Percentiles rank a stretch among this genome's conserved stretches.
These are phyloP conservation scores for Hyaloscypha hepaticicola DNA, from an alignment of 495 filamentous ascomycete genomes.

Conservation along the genomic window DNA sequence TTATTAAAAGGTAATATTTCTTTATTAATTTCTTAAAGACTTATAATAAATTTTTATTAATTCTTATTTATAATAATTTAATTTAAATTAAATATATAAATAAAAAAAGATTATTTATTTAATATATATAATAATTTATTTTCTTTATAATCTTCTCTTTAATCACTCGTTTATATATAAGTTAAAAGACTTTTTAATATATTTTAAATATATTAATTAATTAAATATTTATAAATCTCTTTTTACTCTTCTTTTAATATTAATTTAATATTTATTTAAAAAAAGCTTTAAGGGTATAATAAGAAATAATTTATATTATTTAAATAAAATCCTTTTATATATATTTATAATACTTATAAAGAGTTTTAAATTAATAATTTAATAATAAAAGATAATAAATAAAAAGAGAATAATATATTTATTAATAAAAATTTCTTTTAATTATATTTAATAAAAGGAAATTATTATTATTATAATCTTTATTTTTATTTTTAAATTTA, in stretches of 20 bases:
- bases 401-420: constrained; percentile 24
- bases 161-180: constrained; percentile 46
- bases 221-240: constrained; percentile 33
- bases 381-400: constrained; percentile 12
- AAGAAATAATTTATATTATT: constrained; percentile 28
- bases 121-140: constrained; percentile 31
- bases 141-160: constrained; percentile 54
- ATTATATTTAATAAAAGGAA: constrained; percentile 32
- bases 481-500: too few relatives aligned
- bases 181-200: constrained; percentile 42
- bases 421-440: constrained; percentile 24
- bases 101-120: constrained; percentile 28
- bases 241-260: constrained; percentile 36
- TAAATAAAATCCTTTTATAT: too few relatives aligned
- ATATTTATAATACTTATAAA: constrained; percentile 33
- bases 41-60: constrained; percentile 6
- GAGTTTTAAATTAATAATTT: constrained; percentile 20
- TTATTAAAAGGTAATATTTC: constrained; percentile 28
- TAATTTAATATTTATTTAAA: constrained; percentile 37
- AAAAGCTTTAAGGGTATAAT: constrained; percentile 32
- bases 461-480: too few relatives aligned
- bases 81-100: constrained; percentile 9
- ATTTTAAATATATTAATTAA: constrained; percentile 37
- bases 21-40: constrained; percentile 31
- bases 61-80: constrained; percentile 8